phyloP scores from a whole-genome alignment of 768 basidiomycete species.

The Rhizopogon rudus region DNA sequence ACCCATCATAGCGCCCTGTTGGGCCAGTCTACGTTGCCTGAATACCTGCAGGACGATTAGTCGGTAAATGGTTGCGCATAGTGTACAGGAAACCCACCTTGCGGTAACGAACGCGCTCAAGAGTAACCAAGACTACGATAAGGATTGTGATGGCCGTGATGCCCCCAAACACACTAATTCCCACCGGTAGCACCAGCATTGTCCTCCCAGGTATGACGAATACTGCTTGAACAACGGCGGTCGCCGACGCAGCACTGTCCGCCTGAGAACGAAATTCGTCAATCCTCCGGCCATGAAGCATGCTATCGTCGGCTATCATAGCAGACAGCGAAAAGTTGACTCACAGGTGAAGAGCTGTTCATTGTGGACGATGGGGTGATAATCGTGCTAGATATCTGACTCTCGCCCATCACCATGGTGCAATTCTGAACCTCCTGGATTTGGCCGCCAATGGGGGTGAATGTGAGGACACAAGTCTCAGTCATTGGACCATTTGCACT shows the following conservation, averaged over 20 bases:
- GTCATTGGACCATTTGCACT: conserved; percentile 48
- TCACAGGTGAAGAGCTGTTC: conserved; percentile 16
- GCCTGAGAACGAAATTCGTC: conserved; percentile 6
- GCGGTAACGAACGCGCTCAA: conserved; percentile 83
- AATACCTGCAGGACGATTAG: conserved; percentile 46
- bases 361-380: conserved; percentile 10
- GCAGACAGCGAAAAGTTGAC: conserved; percentile 1
- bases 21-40: conserved; percentile 68
- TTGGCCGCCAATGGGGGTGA: conserved; percentile 50
- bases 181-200: conserved; percentile 74
- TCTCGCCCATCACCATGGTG: conserved; percentile 29
- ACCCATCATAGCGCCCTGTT: conserved; percentile 51
- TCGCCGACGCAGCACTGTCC: conserved; percentile 18
- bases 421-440: conserved; percentile 53
- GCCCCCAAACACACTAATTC: conserved; percentile 79
- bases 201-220: conserved; percentile 71
- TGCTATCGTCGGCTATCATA: neutral
- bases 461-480: conserved; percentile 54
- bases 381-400: conserved; percentile 9
- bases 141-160: conserved; percentile 81
- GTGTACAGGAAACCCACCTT: conserved; percentile 43
- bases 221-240: conserved; percentile 26
- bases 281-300: conserved; percentile 4
- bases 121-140: conserved; percentile 80
- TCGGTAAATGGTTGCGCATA: neutral